Evolutionary conservation across 768 basidiomycete genomes (phyloP).

Genomic region (Paxillus involutus): DNA sequence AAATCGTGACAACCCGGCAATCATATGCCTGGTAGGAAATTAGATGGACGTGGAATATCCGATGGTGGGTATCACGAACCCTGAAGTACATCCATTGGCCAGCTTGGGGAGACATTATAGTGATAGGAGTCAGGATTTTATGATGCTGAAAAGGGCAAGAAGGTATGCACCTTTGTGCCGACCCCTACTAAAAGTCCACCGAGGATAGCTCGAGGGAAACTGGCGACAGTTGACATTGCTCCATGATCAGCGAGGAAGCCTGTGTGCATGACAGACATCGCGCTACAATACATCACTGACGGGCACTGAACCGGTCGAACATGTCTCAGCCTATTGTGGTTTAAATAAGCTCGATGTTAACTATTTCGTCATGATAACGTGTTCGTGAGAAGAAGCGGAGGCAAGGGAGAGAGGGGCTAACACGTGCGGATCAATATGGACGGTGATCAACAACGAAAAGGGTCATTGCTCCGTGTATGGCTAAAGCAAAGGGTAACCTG

Average conservation of each 20-base stretch:
- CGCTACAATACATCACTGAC: too few species aligned
- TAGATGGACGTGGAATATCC: background rate
- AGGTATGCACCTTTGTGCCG: conserved; percentile 50
- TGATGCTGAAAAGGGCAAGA: background rate
- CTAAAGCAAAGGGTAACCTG: background rate
- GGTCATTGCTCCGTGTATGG: background rate
- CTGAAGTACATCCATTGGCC: conserved; percentile 65
- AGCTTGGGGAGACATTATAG: conserved; percentile 34
- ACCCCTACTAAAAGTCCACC: conserved; percentile 59
- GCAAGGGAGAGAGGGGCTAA: too few species aligned
- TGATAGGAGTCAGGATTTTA: background rate
- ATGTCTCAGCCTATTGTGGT: too few species aligned
- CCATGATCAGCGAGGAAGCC: conserved; percentile 36
- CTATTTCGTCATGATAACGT: too few species aligned
- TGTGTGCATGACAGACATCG: conserved; percentile 5
- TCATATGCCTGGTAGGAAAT: conserved; percentile 52
- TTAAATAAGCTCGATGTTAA: too few species aligned
- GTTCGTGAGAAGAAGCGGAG: too few species aligned
- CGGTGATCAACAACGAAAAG: background rate
- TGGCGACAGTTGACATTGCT: conserved; percentile 27
- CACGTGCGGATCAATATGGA: too few species aligned
- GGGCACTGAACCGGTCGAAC: too few species aligned
- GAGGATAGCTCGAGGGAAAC: conserved; percentile 32
- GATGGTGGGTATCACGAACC: conserved; percentile 33
- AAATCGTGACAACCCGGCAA: conserved; percentile 56